A percentile compares a stretch with the other conserved stretches of the same genome.
phyloP scores from a whole-genome alignment of 306 rosid genomes.

The Neltuma alba region DNA sequence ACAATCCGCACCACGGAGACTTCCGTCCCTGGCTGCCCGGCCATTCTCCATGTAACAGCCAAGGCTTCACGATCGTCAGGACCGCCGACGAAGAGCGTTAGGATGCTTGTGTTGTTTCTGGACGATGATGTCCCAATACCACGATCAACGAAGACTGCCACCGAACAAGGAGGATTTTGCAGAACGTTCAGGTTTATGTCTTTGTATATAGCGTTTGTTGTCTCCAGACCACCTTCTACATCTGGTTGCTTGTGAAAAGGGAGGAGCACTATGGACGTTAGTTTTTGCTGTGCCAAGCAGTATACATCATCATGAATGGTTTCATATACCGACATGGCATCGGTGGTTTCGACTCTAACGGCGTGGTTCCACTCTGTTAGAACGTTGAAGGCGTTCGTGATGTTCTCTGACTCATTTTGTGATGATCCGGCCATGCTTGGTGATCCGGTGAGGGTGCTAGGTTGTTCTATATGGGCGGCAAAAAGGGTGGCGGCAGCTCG shows the following conservation, averaged over 20 bases:
- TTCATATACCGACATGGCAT: slow-evolving; percentile 30
- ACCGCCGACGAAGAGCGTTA: slow-evolving; percentile 45
- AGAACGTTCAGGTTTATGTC: slow-evolving; percentile 37
- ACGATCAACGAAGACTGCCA: slow-evolving; percentile 39
- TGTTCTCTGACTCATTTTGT: slow-evolving; percentile 31
- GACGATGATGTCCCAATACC: slow-evolving; percentile 11
- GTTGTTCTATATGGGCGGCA: slow-evolving; percentile 19
- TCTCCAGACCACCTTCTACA: slow-evolving; percentile 19
- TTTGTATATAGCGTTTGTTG: not conserved
- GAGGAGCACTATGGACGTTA: slow-evolving; percentile 35
- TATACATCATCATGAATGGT: slow-evolving; percentile 50
- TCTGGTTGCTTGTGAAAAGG: slow-evolving; percentile 43
- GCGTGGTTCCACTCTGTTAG: not conserved
- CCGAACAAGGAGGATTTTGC: slow-evolving; percentile 43
- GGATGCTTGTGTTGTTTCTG: not conserved
- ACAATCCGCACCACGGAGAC: slow-evolving; percentile 34
- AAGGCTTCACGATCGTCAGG: slow-evolving; percentile 65
- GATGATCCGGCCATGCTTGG: not conserved
- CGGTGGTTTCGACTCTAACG: slow-evolving; percentile 23
- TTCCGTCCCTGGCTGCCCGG: slow-evolving; percentile 29
- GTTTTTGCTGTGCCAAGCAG: slow-evolving; percentile 36
- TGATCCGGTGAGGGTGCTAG: not conserved
- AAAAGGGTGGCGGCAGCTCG: slow-evolving; percentile 38
- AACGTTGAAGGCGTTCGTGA: slow-evolving; percentile 17
- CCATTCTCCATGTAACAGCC: slow-evolving; percentile 55